Conservation (phyloP, 768 basidiomycete species). For the Boletus barrowsii region DNA sequence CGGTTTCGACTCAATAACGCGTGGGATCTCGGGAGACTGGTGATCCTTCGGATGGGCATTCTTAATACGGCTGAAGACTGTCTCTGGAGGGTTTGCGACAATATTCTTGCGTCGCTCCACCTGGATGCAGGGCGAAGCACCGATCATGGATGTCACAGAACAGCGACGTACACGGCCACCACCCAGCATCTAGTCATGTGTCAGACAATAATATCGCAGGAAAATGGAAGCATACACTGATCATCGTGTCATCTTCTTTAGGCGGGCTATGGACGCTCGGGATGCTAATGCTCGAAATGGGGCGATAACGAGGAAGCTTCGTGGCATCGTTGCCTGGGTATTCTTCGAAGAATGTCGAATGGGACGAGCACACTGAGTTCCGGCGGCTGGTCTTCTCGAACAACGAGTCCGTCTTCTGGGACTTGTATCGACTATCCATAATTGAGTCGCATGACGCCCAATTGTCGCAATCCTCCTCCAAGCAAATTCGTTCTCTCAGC, state of each 20-base stretch:
- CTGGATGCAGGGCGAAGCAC: slow-evolving; percentile 67
- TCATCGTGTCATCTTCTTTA: slow-evolving; percentile 80
- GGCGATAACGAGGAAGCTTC: slow-evolving; percentile 57
- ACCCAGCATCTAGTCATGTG: slow-evolving; percentile 63
- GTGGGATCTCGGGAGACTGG: slow-evolving; percentile 41
- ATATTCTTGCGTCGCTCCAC: slow-evolving; percentile 61
- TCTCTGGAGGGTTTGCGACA: slow-evolving; percentile 21
- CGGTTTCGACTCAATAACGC: slow-evolving; percentile 53
- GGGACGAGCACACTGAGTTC: slow-evolving; percentile 47
- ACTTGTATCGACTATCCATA: slow-evolving; percentile 48
- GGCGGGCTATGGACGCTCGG: slow-evolving; percentile 45
- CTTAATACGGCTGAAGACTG: slow-evolving; percentile 38
- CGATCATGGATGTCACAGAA: slow-evolving; percentile 63
- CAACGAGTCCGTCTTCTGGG: slow-evolving; percentile 46
- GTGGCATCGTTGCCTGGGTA: slow-evolving; percentile 32
- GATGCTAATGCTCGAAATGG: slow-evolving; percentile 61
- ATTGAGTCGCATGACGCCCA: slow-evolving; percentile 63
- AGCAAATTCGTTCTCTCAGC: slow-evolving; percentile 9
- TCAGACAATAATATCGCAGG: not conserved
- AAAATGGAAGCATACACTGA: slow-evolving; percentile 49
- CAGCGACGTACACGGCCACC: slow-evolving; percentile 70
- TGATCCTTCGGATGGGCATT: slow-evolving; percentile 6
- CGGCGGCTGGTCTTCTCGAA: slow-evolving; percentile 61
- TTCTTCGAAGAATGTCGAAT: slow-evolving; percentile 60
- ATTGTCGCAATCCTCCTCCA: slow-evolving; percentile 24